phyloP scores from a whole-genome alignment of 768 basidiomycete species.

The Holtermanniella nyarrowii region DNA sequence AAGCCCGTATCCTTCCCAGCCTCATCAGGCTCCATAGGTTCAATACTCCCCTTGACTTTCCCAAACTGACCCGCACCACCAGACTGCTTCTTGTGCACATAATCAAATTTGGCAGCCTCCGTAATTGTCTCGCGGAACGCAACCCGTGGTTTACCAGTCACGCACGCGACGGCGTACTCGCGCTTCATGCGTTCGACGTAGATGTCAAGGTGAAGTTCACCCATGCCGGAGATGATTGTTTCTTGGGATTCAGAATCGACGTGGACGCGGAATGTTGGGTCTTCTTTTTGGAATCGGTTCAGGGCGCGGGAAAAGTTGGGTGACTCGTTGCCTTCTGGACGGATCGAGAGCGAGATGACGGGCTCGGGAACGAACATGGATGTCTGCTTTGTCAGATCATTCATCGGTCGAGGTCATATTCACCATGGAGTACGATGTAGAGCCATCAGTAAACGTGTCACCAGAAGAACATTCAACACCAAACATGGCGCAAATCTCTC shows the following conservation, averaged over 20 bases:
- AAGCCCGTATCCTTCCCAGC: conserved; percentile 68
- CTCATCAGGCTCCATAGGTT: conserved; percentile 76
- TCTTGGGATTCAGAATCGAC: conserved; percentile 89
- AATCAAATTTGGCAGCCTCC: conserved; percentile 66
- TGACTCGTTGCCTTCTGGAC: conserved; percentile 80
- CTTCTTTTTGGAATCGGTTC: conserved; percentile 96
- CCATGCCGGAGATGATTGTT: conserved; percentile 99
- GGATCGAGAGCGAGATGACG: conserved; percentile 90
- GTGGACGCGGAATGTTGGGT: conserved; percentile 97
- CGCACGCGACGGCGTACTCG: conserved; percentile 87
- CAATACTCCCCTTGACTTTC: conserved; percentile 79
- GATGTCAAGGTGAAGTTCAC: conserved; percentile 95
- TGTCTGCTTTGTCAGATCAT: conserved; percentile 48
- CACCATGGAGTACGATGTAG: conserved; percentile 86
- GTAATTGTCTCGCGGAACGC: conserved; percentile 94
- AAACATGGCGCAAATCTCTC: conserved; percentile 98
- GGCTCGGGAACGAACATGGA: conserved; percentile 99
- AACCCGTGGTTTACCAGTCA: conserved; percentile 90
- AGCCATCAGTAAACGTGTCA: conserved; percentile 93
- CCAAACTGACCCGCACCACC: conserved; percentile 97
- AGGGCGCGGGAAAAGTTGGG: conserved; percentile 95
- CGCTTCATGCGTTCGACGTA: conserved; percentile 98
- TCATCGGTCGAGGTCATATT: conserved; percentile 19
- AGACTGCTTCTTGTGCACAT: conserved; percentile 95
- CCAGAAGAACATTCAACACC: conserved; percentile 97